Evolutionary conservation across 2,329 filamentous ascomycete genomes (phyloP).

Genomic region (Botrytis elliptica): DNA sequence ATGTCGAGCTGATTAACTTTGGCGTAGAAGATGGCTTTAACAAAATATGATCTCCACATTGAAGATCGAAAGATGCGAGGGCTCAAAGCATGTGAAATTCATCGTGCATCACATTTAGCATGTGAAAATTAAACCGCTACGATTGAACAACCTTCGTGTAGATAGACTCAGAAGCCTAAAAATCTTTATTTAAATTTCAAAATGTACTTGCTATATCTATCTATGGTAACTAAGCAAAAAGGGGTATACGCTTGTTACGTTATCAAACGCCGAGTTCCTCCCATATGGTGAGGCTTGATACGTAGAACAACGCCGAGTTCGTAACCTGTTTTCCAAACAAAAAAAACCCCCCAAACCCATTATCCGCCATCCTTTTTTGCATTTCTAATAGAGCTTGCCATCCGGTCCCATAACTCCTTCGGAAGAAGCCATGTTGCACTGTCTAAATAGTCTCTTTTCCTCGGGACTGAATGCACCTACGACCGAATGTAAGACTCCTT

Average conservation of each 20-base stretch:
- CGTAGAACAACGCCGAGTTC: slow-evolving; percentile 39
- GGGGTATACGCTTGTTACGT: slow-evolving; percentile 41
- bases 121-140: background rate
- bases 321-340: slow-evolving; percentile 24
- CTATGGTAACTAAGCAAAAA: slow-evolving; percentile 33
- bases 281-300: slow-evolving; percentile 37
- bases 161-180: background rate
- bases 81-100: slow-evolving; percentile 2
- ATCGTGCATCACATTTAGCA: background rate
- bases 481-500: slow-evolving; percentile 71
- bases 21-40: background rate
- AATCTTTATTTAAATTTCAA: background rate
- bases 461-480: slow-evolving; percentile 71
- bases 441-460: slow-evolving; percentile 73
- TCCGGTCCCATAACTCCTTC: slow-evolving; percentile 41
- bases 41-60: background rate
- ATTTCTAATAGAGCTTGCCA: slow-evolving; percentile 36
- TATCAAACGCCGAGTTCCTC: slow-evolving; percentile 39
- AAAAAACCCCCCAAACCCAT: slow-evolving; percentile 5
- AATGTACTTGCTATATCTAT: slow-evolving; percentile 10
- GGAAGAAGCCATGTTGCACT: slow-evolving; percentile 76
- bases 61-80: background rate
- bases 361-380: slow-evolving; percentile 13
- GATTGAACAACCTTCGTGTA: too few relatives aligned
- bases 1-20: background rate